phyloP scores from a whole-genome alignment of 1,139 yeast species.

The Geotrichum carabidarum region DNA sequence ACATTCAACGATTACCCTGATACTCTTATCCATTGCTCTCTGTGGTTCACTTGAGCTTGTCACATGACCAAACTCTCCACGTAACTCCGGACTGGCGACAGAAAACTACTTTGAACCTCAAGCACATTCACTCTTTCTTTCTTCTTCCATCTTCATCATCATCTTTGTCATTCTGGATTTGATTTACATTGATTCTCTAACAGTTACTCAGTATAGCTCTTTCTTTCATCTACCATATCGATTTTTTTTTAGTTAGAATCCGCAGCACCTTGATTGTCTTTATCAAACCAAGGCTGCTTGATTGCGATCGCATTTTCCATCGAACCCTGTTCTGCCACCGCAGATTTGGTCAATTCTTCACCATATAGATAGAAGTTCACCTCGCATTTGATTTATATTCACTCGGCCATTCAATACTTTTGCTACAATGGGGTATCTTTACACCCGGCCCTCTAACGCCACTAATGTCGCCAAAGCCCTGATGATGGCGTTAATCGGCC shows the following conservation, averaged over 20 bases:
- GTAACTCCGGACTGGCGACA: no score
- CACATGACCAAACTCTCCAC: no score
- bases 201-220: no score
- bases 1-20: background rate
- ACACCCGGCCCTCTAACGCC: constrained; percentile 1
- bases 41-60: no score
- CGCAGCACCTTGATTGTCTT: no score
- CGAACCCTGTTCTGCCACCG: constrained; percentile 1
- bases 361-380: background rate
- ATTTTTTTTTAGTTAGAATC: no score
- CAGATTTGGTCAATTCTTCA: constrained; percentile 3
- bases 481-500: background rate
- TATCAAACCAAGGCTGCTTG: no score
- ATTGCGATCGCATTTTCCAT: background rate
- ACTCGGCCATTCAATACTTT: background rate
- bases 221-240: no score
- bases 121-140: background rate
- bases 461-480: background rate
- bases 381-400: background rate
- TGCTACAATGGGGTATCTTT: constrained; percentile 1
- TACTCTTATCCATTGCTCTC: background rate
- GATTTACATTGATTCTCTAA: no score
- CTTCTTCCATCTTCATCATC: background rate
- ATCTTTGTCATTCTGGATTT: no score
- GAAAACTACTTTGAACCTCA: background rate